Base-by-base conservation (phyloP, 2,329 filamentous ascomycete species). In the Neopestalotiopsis clavispora region DNA sequence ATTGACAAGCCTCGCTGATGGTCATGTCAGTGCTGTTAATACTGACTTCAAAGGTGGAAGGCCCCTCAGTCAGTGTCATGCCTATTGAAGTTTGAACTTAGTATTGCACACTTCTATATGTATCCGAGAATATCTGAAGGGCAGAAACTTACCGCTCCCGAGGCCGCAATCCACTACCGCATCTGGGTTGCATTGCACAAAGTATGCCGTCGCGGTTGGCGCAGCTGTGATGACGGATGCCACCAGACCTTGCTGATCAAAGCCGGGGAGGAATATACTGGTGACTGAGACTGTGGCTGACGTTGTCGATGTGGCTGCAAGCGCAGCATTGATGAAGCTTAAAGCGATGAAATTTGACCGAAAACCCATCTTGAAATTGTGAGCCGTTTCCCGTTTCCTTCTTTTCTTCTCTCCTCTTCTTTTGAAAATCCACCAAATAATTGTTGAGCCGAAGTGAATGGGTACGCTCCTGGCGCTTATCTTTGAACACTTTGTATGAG, bases 201-300 rank as follows among this genome's bases (percentile, higher is more conserved):
- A 60, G 23, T 67, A 67, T n/a, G 28, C 38, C 4, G 65, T 67
- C 23, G 65, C 65, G 13, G 52, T 32, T 9, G 65, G 65, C 23
- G 57, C 57, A 34, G 65, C 65, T 67, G 65, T 61, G 10, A 67
- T 61, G 56, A 67, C 65, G 9, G 65, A 67, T 12, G 65, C 65
- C 14, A 67, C 65, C 10, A 67, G 57, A 14, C 52, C 23, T 23
- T 45, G 30, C 14, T 40, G 52, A 5, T 60, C 65, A 32, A 67
- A 67, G 14, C 65, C 65, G 12, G 65, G 65, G 34, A 67, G 56
- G 23, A 67, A 67, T 23, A 67, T 40, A 34, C 65, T 67, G 14
- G 57, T 61, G 23, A 60, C 56, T 20, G 64, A 65, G 12, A 42
- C 14, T 28, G 64, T 57, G 20, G 42, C 17, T 7, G 64, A 32